Evolutionary conservation across 257 asterid species (phyloP), one percentile per base, ranked within the genome.

Genomic region (Rehmannia glutinosa): DNA sequence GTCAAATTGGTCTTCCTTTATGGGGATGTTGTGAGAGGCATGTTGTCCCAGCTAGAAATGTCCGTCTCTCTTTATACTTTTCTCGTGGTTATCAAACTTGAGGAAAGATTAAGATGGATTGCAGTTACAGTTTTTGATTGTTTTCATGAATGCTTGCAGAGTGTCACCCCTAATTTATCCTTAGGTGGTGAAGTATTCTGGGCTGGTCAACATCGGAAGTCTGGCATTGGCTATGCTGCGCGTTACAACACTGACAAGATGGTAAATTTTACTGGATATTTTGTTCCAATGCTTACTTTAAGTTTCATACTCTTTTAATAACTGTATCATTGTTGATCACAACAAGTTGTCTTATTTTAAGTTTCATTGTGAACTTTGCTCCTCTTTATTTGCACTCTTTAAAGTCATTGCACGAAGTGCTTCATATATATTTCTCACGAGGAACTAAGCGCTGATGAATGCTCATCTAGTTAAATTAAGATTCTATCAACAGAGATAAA

Each of bases 141-240:
- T 41, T 70, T 38, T 33, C 15, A 36, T 64, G 62, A 71, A 65
- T 72, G 45, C 45, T 66, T 77, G 82, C 87, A 93, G 98, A 93
- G 96, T 64, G 85, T 93, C 56, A 82, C 90, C 62, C 84, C 85
- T 45, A 73, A 71, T 75, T 75, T 93, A 63, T 93, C 97, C 19
- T 78, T 90, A 81, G 98, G 97, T 32, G 96, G 98, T 53, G 98
- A 90, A 77, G 86, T 86, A 42, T 90, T 90, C 80, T 93, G 98
- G 98, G 94, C 95, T 73, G 97, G 98, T 77, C 97, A 90, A 71
- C 96, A 86, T 77, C 78, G 96, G 56, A 93, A 87, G 76, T 90
- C 97, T 63, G 97, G 96, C 74, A 71, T 88, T 73, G 98, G 98
- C 64, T 93, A 82, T 67, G 94, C 91, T 64, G 95, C 88, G 17